Evolutionary conservation across 2,329 filamentous ascomycete species (phyloP).

Genomic region (Zymoseptoria passerinii): DNA sequence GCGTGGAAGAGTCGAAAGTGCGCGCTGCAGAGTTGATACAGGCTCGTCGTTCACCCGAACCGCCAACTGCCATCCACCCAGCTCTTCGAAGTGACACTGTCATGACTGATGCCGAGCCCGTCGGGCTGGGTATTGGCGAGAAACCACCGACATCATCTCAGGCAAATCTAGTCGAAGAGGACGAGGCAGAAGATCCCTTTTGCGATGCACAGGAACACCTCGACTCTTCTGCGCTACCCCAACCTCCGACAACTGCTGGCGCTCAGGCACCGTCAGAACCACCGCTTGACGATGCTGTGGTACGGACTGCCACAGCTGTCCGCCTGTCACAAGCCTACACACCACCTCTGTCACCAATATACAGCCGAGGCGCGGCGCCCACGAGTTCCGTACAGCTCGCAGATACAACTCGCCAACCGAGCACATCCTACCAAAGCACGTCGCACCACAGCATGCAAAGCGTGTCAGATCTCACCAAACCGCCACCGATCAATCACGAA

Average conservation of each 20-base stretch:
- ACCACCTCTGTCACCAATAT: constrained; percentile 29
- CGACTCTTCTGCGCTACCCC: background rate
- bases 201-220: background rate
- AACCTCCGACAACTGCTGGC: background rate
- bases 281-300: constrained; percentile 38
- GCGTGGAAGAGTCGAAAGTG: constrained; percentile 13
- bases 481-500: constrained; percentile 27
- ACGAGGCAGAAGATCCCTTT: background rate
- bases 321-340: constrained; percentile 43
- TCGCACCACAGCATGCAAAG: constrained; percentile 9
- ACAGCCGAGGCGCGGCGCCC: constrained; percentile 6
- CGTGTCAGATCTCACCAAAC: constrained; percentile 15
- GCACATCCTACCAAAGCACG: constrained; percentile 7
- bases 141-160: background rate
- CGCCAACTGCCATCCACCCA: constrained; percentile 29
- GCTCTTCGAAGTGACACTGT: constrained; percentile 22
- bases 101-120: constrained; percentile 11
- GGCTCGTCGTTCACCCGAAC: constrained; percentile 16
- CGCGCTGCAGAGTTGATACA: constrained; percentile 22
- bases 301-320: constrained; percentile 42
- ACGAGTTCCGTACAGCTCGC: constrained; percentile 11
- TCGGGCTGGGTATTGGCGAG: constrained; percentile 26
- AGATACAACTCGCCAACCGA: constrained; percentile 12
- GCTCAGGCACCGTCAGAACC: constrained; percentile 31
- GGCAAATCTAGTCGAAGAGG: background rate